phyloP scores from a whole-genome alignment of 352 stramenopile species.

The Thraustochytrium sp. region DNA sequence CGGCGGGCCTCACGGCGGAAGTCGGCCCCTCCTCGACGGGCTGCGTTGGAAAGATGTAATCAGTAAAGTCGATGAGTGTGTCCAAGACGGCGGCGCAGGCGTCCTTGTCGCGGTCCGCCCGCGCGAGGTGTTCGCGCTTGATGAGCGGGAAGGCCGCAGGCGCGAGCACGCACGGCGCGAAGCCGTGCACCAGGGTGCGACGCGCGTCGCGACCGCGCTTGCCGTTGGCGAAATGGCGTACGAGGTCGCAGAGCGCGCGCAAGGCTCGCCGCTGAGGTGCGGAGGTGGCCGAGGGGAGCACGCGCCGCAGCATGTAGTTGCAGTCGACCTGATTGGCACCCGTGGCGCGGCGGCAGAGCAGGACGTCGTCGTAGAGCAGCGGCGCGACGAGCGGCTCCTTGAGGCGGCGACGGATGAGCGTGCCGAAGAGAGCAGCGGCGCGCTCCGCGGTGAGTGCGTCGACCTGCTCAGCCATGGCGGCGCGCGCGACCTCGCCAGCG shows the following conservation, averaged over 20 bases:
- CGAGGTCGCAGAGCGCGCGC: not conserved
- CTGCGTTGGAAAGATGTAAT: no score
- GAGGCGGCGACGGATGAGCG: not conserved
- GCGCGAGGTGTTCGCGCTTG: not conserved
- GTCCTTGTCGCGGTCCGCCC: not conserved
- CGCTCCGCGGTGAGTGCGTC: not conserved
- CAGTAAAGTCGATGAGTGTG: no score
- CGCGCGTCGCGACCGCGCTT: not conserved
- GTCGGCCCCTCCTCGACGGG: no score
- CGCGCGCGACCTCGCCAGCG: not conserved
- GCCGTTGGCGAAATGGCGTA: not conserved
- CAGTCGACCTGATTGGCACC: not conserved
- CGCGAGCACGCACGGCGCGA: not conserved
- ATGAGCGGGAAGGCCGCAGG: not conserved
- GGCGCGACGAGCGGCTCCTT: not conserved
- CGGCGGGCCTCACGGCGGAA: no score
- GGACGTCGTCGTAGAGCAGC: not conserved
- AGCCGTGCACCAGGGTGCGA: not conserved
- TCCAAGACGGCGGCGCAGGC: not conserved
- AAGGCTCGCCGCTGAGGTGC: not conserved
- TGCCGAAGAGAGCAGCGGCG: not conserved
- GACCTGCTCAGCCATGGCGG: not conserved
- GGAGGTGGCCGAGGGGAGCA: not conserved
- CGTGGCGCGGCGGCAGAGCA: not conserved
- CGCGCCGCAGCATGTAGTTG: not conserved